phyloP scores from a whole-genome alignment of 352 stramenopile species.

The Synura sp. region DNA sequence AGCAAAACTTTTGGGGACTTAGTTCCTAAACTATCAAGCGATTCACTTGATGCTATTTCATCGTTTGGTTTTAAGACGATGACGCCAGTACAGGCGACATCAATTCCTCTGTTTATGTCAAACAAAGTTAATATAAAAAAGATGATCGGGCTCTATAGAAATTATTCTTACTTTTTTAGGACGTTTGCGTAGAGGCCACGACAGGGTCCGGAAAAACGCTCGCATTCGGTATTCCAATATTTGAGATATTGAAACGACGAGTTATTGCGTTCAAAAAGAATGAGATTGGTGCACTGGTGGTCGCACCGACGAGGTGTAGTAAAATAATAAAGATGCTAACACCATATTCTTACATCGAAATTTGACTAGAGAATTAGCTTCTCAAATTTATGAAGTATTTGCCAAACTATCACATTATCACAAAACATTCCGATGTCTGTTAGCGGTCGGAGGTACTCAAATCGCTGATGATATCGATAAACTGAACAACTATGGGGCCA shows the following conservation, averaged over 20 bases:
- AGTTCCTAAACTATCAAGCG: too few relatives aligned
- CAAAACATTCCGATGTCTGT: slow-evolving; percentile 47
- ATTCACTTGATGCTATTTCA: slow-evolving; percentile 58
- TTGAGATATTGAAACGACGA: slow-evolving; percentile 73
- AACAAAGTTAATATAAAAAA: slow-evolving; percentile 68
- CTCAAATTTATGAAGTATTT: slow-evolving; percentile 56
- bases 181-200: slow-evolving; percentile 84
- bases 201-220: slow-evolving; percentile 91
- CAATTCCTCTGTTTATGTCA: slow-evolving; percentile 81
- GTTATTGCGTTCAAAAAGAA: slow-evolving; percentile 53
- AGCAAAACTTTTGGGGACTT: too few relatives aligned
- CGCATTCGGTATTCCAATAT: slow-evolving; percentile 85
- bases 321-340: too few relatives aligned
- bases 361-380: slow-evolving; percentile 48
- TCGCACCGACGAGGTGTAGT: slow-evolving; percentile 9
- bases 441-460: slow-evolving; percentile 80
- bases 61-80: slow-evolving; percentile 76
- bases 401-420: slow-evolving; percentile 48
- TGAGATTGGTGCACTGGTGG: slow-evolving; percentile 42
- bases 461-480: slow-evolving; percentile 64
- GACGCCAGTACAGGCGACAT: slow-evolving; percentile 82
- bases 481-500: slow-evolving; percentile 47
- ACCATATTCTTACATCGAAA: too few relatives aligned
- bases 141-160: background rate
- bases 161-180: background rate